Conservation (phyloP, 805 yeast species). For the Nakazawaea anatomiae region DNA sequence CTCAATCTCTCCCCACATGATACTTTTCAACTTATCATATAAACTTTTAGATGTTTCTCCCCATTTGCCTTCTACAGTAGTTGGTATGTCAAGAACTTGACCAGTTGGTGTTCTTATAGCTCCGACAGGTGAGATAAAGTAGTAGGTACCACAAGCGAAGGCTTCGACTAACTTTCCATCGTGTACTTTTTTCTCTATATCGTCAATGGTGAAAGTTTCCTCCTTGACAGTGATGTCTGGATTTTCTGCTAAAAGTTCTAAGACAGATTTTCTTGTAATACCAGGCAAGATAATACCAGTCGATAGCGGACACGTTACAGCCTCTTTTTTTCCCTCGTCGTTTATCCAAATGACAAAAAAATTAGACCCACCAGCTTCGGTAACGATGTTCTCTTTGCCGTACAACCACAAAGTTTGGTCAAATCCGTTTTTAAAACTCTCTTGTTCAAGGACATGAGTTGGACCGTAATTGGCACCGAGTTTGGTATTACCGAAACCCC, state of each 20-base stretch:
- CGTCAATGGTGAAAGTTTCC: slow-evolving; percentile 40
- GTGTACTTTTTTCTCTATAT: slow-evolving; percentile 36
- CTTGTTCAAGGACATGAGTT: slow-evolving; percentile 37
- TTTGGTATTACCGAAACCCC: slow-evolving; percentile 47
- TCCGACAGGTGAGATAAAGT: slow-evolving; percentile 42
- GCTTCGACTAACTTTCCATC: slow-evolving; percentile 47
- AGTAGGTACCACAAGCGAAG: slow-evolving; percentile 50
- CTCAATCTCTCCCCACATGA: slow-evolving; percentile 19
- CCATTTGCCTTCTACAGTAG: slow-evolving; percentile 27
- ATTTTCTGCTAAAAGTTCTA: slow-evolving; percentile 32
- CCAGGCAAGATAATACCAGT: slow-evolving; percentile 48
- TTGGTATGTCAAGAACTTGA: slow-evolving; percentile 35
- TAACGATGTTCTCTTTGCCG: slow-evolving; percentile 44
- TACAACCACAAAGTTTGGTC: slow-evolving; percentile 49
- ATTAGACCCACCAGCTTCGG: slow-evolving; percentile 54
- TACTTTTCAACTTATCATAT: slow-evolving; percentile 15
- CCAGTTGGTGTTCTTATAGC: slow-evolving; percentile 36
- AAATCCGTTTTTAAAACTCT: slow-evolving; percentile 41
- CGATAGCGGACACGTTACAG: slow-evolving; percentile 45
- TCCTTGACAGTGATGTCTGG: slow-evolving; percentile 32
- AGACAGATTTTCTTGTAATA: slow-evolving; percentile 44
- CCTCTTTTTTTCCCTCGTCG: slow-evolving; percentile 36
- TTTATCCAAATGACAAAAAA: slow-evolving; percentile 42
- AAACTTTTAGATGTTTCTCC: slow-evolving; percentile 34
- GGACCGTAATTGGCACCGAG: slow-evolving; percentile 55